Base-by-base conservation (phyloP, 345 rosid species). In the Diplotaxis tenuifolia region DNA sequence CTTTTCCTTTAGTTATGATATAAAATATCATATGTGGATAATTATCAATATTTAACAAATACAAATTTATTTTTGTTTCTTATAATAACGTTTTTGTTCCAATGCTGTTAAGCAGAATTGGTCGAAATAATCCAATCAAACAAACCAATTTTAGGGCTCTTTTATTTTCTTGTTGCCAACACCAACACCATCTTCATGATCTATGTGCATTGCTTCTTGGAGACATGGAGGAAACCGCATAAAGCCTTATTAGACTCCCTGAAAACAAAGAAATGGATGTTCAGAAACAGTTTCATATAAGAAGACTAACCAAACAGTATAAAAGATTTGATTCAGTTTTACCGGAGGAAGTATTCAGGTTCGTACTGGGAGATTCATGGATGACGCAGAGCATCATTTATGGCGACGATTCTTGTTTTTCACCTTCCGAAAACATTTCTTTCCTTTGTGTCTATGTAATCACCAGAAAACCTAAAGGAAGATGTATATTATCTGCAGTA, bases 401-500 rank as follows among this genome's bases (percentile, higher is more conserved):
- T 89, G 18, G 97, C 93, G 52, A 84, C 49, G 63, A 89, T 86
- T 75, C 87, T 86, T 4, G 82, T 87, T 71, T 80, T 86, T 56
- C 78, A 87, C 71, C 95, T 88, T 72, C 89, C 82, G 32, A 81
- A 83, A 76, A 62, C n/a, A 74, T 91, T 90, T 25, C 59, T 56
- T 59, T 73, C 80, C 69, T 69, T 89, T 76, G 83, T 76, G 77
- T 94, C 97, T 12, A 79, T 72, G 73, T 82, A 82, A 75, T 94
- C 86, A 71, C 89, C 91, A 19, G 86, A 61, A 86, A 86, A 91
- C 66, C 89, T 83, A 70, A 93, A 93, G 21, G 96, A 86, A 49
- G 94, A 86, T 74, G 97, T n/a, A n/a, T n/a, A 90, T 79, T 94
- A 94, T 78, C 96, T 94, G 68, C 82, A 84, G n/a, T n/a, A n/a